These are phyloP conservation scores for Zizania palustris DNA, from an alignment of 202 grass and related monocot genomes.

Conservation along the genomic window DNA sequence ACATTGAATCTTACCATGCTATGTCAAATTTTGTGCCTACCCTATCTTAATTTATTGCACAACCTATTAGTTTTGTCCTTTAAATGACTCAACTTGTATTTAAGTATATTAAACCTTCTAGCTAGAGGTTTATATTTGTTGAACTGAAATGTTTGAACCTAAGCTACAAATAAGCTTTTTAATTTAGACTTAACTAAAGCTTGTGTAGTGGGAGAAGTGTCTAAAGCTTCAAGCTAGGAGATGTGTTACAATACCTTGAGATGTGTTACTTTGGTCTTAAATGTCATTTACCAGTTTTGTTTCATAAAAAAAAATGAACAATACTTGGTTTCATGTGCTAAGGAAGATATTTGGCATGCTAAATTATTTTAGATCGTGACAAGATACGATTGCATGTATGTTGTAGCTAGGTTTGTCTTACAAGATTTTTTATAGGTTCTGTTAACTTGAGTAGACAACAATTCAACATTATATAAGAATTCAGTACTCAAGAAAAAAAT, in stretches of 20 bases:
- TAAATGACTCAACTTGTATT: neutral
- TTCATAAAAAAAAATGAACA: neutral
- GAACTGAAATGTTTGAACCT: slow-evolving; percentile 15
- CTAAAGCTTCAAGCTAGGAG: neutral
- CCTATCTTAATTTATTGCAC: neutral
- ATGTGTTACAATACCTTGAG: neutral
- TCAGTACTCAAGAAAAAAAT: neutral
- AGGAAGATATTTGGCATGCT: neutral
- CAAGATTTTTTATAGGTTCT: neutral
- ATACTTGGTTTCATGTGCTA: neutral
- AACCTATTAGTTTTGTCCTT: neutral
- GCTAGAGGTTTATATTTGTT: slow-evolving; percentile 21
- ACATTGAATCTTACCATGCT: no score
- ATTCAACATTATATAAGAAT: neutral
- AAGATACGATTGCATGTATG: neutral
- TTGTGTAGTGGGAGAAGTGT: neutral
- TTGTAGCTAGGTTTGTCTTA: neutral
- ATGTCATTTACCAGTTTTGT: neutral
- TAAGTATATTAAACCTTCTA: slow-evolving; percentile 13
- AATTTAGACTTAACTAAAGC: neutral
- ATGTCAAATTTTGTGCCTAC: no score
- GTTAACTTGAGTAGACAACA: neutral
- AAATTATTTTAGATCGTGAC: neutral
- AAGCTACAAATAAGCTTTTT: neutral
- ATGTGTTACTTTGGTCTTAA: neutral